phyloP scores from a whole-genome alignment of 1,139 yeast genomes.

The Arxiozyma heterogenica region DNA sequence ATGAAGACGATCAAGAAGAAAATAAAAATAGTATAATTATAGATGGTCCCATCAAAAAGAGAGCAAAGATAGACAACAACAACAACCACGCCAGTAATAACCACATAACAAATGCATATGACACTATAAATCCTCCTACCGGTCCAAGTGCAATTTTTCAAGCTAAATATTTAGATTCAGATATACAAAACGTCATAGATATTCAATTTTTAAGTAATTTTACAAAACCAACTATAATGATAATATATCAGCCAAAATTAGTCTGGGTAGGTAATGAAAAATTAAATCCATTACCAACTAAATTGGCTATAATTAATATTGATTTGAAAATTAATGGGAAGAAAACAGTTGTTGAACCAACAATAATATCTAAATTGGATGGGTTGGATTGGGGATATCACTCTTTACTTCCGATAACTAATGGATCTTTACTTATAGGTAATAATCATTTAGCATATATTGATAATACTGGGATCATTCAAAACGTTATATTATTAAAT shows the following conservation, averaged over 20 bases:
- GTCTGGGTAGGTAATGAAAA: slow-evolving; percentile 65
- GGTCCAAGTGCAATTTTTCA: slow-evolving; percentile 38
- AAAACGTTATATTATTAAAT: slow-evolving; percentile 23
- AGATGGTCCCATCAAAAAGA: slow-evolving; percentile 12
- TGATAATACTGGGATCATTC: slow-evolving; percentile 60
- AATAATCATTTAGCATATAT: slow-evolving; percentile 71
- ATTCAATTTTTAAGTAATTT: slow-evolving; percentile 62
- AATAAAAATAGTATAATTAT: slow-evolving; percentile 6
- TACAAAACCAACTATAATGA: slow-evolving; percentile 71
- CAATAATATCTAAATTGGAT: slow-evolving; percentile 20
- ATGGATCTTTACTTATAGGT: slow-evolving; percentile 67
- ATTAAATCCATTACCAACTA: slow-evolving; percentile 18
- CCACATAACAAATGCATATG: not conserved
- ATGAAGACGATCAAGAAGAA: slow-evolving; percentile 26
- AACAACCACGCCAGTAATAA: slow-evolving; percentile 4
- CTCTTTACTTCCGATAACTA: slow-evolving; percentile 54
- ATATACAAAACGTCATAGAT: slow-evolving; percentile 56
- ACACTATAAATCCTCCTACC: slow-evolving; percentile 6
- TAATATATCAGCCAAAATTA: slow-evolving; percentile 51
- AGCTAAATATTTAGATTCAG: slow-evolving; percentile 48
- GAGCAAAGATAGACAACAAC: slow-evolving; percentile 22
- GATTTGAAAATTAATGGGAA: slow-evolving; percentile 8
- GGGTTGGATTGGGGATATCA: slow-evolving; percentile 71
- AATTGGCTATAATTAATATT: slow-evolving; percentile 14
- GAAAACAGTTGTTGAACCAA: slow-evolving; percentile 12